Evolutionary conservation across 805 yeast genomes (phyloP).

Genomic region (Hemisphaericaspora nanyangensis): DNA sequence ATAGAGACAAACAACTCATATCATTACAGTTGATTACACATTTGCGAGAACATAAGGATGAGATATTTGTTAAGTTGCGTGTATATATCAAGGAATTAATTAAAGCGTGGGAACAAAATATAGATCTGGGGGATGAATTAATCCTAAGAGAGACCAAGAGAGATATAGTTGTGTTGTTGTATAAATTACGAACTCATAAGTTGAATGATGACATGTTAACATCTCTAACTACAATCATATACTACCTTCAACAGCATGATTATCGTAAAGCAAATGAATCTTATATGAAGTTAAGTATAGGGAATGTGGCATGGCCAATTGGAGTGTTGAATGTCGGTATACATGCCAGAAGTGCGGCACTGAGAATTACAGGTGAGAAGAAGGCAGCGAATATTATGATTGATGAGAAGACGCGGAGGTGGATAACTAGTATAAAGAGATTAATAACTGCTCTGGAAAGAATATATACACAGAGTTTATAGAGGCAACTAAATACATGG

Average conservation of each 20-base stretch:
- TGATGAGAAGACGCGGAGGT: constrained; percentile 67
- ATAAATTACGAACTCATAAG: constrained; percentile 29
- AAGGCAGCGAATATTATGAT: constrained; percentile 68
- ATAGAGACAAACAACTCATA: constrained; percentile 3
- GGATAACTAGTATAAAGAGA: constrained; percentile 76
- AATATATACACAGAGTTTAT: constrained; percentile 20
- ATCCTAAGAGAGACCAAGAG: constrained; percentile 32
- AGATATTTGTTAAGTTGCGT: constrained; percentile 38
- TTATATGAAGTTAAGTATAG: constrained; percentile 74
- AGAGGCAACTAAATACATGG: constrained; percentile 14
- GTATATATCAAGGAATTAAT: constrained; percentile 45
- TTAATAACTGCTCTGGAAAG: constrained; percentile 48
- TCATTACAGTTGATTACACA: constrained; percentile 2
- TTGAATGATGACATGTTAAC: constrained; percentile 46
- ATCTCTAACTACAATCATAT: constrained; percentile 56
- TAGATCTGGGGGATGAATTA: constrained; percentile 7
- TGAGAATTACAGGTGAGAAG: constrained; percentile 49
- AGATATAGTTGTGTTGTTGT: constrained; percentile 50
- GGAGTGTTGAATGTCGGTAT: constrained; percentile 79
- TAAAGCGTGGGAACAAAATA: constrained; percentile 36
- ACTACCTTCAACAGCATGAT: constrained; percentile 54
- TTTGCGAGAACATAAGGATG: background rate
- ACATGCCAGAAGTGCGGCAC: constrained; percentile 66
- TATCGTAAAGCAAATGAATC: constrained; percentile 57
- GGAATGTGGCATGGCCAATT: constrained; percentile 90